These are phyloP conservation scores for Grigorovia jiainica DNA, from an alignment of 805 yeast genomes.

Conservation along the genomic window DNA sequence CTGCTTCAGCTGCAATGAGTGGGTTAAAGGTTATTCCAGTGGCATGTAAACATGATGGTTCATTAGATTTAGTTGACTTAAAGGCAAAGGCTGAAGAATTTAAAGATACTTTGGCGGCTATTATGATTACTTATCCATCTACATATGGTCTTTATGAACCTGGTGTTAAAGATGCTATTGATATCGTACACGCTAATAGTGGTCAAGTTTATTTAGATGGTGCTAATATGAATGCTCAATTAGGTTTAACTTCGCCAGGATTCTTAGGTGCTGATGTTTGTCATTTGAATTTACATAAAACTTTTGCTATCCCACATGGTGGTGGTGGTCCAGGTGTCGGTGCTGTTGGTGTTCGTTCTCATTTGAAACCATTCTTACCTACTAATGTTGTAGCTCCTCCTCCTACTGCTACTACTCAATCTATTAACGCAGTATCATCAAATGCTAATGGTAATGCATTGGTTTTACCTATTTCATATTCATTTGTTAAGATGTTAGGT, in stretches of 20 bases:
- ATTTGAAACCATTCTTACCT: conserved; percentile 75
- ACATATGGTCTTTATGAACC: conserved; percentile 96
- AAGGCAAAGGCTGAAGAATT: conserved; percentile 62
- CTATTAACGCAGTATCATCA: conserved; percentile 74
- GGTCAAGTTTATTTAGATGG: conserved; percentile 98
- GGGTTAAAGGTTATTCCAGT: conserved; percentile 91
- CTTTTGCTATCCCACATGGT: conserved; percentile 96
- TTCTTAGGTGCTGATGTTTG: conserved; percentile 98
- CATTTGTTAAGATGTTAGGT: conserved; percentile 93
- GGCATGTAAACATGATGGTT: conserved; percentile 77
- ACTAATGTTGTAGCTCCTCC: conserved; percentile 49
- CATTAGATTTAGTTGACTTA: conserved; percentile 73
- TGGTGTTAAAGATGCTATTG: conserved; percentile 74
- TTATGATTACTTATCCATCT: conserved; percentile 96
- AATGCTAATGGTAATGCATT: conserved; percentile 97
- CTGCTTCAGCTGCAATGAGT: conserved; percentile 97
- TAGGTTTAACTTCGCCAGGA: conserved; percentile 94
- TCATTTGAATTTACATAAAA: conserved; percentile 92
- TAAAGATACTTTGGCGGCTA: conserved; percentile 66
- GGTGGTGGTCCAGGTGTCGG: conserved; percentile 99
- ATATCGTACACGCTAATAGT: conserved; percentile 74
- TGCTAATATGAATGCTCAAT: conserved; percentile 99
- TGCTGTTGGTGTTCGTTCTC: conserved; percentile 86
- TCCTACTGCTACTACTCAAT: conserved; percentile 14
- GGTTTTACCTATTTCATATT: conserved; percentile 85